A percentile compares a stretch with the other conserved stretches of the same genome.
Conservation (phyloP, 192 early-diverging fungal species). For the Mortierella claussenii region DNA sequence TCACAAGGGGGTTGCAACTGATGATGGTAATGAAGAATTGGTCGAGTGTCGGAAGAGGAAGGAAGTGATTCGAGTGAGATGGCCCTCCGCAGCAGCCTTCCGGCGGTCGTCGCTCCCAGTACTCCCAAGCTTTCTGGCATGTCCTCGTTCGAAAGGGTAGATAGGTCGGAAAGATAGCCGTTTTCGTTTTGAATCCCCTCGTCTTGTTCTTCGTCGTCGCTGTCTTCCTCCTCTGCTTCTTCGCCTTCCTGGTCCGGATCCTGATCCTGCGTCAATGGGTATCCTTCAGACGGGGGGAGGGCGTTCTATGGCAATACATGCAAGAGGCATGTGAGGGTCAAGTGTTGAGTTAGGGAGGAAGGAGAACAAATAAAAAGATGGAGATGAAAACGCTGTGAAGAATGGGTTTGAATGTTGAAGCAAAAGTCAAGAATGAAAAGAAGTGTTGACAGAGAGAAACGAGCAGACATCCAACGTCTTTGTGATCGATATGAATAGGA, state of each 20-base stretch:
- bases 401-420: too few species aligned
- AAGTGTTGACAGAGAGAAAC: background rate
- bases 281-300: background rate
- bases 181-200: slow-evolving; percentile 20
- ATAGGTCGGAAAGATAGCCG: slow-evolving; percentile 45
- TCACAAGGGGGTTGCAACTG: too few species aligned
- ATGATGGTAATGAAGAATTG: background rate
- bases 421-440: background rate
- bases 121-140: background rate
- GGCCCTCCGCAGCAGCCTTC: slow-evolving; percentile 28
- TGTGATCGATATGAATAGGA: background rate
- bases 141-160: slow-evolving; percentile 26
- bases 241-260: too few species aligned
- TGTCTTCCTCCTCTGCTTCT: too few species aligned
- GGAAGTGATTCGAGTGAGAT: slow-evolving; percentile 42
- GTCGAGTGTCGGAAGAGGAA: too few species aligned
- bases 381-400: background rate
- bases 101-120: too few species aligned
- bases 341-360: too few species aligned
- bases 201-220: slow-evolving; percentile 13
- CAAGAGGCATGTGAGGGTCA: too few species aligned
- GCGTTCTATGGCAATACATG: too few species aligned
- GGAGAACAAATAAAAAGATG: slow-evolving; percentile 2
- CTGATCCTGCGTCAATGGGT: slow-evolving; percentile 10
- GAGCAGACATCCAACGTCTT: background rate